A percentile compares a stretch with the other conserved stretches of the same genome.
phyloP scores from a whole-genome alignment of 2,329 filamentous ascomycete species.

The Penicillium capsulatum region DNA sequence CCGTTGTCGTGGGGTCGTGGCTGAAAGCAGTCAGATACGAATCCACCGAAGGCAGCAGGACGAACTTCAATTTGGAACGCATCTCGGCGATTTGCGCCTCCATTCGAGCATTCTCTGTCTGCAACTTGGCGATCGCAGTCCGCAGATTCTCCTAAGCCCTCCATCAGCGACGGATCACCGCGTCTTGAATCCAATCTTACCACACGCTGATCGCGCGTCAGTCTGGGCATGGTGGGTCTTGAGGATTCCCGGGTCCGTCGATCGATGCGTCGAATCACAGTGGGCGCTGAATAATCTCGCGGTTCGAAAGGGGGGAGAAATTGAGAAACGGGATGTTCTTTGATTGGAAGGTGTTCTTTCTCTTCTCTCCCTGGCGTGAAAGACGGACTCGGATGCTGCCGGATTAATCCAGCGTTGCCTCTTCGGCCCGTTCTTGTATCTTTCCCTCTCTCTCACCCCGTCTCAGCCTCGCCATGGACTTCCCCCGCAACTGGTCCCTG shows the following conservation, averaged over 20 bases:
- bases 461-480: constrained; percentile 16
- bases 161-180: background rate
- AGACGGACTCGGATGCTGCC: constrained; percentile 16
- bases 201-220: no score
- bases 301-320: background rate
- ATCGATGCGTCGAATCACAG: constrained; percentile 14
- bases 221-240: background rate
- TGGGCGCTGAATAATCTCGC: constrained; percentile 17
- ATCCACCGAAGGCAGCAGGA: no score
- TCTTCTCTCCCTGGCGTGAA: no score
- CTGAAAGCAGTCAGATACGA: constrained; percentile 13
- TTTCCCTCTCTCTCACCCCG: constrained; percentile 7
- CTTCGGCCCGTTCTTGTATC: constrained; percentile 9
- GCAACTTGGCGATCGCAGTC: no score
- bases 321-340: background rate
- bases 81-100: no score
- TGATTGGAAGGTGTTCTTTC: background rate
- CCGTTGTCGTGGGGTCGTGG: constrained; percentile 49
- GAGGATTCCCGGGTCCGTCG: background rate
- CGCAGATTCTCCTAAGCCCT: background rate
- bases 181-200: background rate
- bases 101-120: no score
- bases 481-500: constrained; percentile 20
- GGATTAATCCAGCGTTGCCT: constrained; percentile 18
- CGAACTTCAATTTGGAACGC: no score